phyloP scores from a whole-genome alignment of 345 rosid species.

The Eucalyptus coolabah region DNA sequence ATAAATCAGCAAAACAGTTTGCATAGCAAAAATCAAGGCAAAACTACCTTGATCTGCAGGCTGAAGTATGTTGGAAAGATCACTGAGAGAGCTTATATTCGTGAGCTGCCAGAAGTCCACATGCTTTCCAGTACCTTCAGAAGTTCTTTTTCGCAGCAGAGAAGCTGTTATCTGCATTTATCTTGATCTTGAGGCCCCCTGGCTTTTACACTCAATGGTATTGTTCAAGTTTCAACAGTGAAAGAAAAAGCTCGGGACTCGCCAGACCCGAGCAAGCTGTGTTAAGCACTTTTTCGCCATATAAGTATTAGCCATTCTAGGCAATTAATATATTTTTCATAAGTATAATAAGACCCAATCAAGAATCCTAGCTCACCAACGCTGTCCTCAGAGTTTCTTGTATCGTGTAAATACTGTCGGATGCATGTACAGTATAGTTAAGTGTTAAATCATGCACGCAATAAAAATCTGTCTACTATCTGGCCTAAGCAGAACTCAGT shows the following conservation, averaged over 20 bases:
- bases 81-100: neutral
- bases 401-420: accelerated
- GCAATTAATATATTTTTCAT: neutral
- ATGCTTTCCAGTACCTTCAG: neutral
- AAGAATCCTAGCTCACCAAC: neutral
- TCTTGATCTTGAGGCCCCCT: neutral
- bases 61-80: neutral
- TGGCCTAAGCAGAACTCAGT: neutral
- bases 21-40: neutral
- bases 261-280: neutral
- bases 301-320: neutral
- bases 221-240: neutral
- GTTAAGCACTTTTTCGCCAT: neutral
- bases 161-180: neutral
- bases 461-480: neutral
- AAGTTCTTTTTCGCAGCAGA: neutral
- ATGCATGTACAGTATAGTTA: neutral
- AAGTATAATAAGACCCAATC: neutral
- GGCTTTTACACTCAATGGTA: neutral
- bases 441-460: neutral
- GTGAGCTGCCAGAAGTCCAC: neutral
- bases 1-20: neutral
- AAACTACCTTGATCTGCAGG: neutral
- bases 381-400: neutral
- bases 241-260: neutral